Evolutionary conservation across 208 protist species (phyloP).

Genomic region (Crithidia brevicula): DNA sequence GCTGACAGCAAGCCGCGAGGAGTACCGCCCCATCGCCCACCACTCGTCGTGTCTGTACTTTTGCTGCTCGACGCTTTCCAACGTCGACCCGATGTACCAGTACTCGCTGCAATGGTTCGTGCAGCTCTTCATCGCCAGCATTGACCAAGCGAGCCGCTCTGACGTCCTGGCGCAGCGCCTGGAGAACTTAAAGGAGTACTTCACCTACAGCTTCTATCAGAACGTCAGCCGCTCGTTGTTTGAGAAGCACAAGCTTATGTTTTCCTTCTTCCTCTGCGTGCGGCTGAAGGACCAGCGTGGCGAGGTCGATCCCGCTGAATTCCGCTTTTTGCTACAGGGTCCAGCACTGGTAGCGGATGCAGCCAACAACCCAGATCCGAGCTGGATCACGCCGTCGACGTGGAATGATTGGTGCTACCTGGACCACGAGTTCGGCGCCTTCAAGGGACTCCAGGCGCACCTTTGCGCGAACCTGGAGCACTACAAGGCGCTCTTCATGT

Average conservation of each 20-base stretch:
- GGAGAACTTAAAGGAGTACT: slow-evolving; percentile 92
- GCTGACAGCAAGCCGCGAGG: slow-evolving; percentile 96
- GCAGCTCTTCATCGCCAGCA: slow-evolving; percentile 93
- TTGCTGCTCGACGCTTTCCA: slow-evolving; percentile 96
- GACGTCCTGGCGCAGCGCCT: slow-evolving; percentile 88
- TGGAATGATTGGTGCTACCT: slow-evolving; percentile 95
- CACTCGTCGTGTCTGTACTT: slow-evolving; percentile 98
- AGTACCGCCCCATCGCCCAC: slow-evolving; percentile 95
- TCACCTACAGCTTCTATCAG: slow-evolving; percentile 97
- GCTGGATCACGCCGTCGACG: slow-evolving; percentile 94
- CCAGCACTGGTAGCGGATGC: slow-evolving; percentile 78
- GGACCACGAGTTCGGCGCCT: slow-evolving; percentile 74
- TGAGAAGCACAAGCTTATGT: slow-evolving; percentile 96
- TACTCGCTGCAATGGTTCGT: slow-evolving; percentile 98
- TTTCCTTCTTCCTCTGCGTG: slow-evolving; percentile 95
- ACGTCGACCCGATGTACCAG: slow-evolving; percentile 97
- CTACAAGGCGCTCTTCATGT: slow-evolving; percentile 94
- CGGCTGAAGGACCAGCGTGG: slow-evolving; percentile 79
- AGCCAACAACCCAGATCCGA: slow-evolving; percentile 78
- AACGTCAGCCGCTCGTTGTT: slow-evolving; percentile 97
- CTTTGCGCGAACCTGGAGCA: slow-evolving; percentile 78
- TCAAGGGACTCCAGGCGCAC: slow-evolving; percentile 83
- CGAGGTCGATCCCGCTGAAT: slow-evolving; percentile 81
- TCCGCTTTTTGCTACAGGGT: slow-evolving; percentile 93
- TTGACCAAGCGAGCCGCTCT: slow-evolving; percentile 84